Evolutionary conservation across 192 early-diverging fungal genomes (phyloP).

Genomic region (Coemansia javaensis): DNA sequence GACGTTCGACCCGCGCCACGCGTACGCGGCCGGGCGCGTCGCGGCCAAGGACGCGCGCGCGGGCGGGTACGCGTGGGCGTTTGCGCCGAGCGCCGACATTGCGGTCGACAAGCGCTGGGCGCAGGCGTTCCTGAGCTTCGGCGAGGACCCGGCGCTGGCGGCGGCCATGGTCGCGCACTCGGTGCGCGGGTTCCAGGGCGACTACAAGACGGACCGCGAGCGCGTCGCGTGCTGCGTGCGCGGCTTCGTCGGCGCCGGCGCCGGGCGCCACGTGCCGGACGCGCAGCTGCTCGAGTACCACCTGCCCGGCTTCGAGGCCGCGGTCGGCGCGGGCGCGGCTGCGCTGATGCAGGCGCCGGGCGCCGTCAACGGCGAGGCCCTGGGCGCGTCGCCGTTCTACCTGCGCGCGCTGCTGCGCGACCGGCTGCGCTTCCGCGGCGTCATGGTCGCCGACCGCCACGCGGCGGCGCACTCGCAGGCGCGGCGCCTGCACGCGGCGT

Average conservation of each 20-base stretch:
- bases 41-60: conserved; percentile 59
- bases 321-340: conserved; percentile 52
- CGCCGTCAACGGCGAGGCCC: conserved; percentile 56
- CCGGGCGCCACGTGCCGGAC: conserved; percentile 7
- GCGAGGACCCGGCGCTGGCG: conserved; percentile 55
- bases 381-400: conserved; percentile 52
- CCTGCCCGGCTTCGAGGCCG: conserved; percentile 55
- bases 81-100: conserved; percentile 55
- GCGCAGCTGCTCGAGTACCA: conserved; percentile 54
- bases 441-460: conserved; percentile 53
- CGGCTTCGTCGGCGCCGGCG: conserved; percentile 53
- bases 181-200: conserved; percentile 58
- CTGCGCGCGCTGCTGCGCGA: conserved; percentile 50
- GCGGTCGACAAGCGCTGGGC: conserved; percentile 52
- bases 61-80: conserved; percentile 52
- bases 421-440: conserved; percentile 53
- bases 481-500: conserved; percentile 7
- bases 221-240: conserved; percentile 59
- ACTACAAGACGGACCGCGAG: conserved; percentile 58
- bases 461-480: conserved; percentile 24
- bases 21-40: conserved; percentile 55
- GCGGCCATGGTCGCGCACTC: conserved; percentile 48
- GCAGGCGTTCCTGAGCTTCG: conserved; percentile 39
- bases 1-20: conserved; percentile 52
- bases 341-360: conserved; percentile 55